A percentile compares a stretch with the other conserved stretches of the same genome.
These are phyloP conservation scores for Pseudocercospora eumusae DNA, from an alignment of 2,329 filamentous ascomycete species.

Conservation along the genomic window DNA sequence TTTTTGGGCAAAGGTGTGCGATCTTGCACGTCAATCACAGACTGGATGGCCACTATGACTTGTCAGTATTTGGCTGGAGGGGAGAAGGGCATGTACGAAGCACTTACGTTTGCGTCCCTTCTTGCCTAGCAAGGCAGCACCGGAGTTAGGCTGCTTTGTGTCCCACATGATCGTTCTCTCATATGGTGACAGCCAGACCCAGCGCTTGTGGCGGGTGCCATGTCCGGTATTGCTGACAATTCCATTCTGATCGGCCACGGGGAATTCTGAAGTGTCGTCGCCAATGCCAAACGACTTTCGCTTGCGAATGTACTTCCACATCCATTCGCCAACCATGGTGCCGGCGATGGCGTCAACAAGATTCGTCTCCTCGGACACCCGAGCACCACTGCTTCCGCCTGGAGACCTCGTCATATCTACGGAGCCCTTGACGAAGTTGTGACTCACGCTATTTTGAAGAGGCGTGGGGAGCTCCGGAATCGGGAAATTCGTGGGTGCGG, in stretches of 20 bases:
- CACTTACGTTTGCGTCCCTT: constrained; percentile 88
- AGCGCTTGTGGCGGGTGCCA: constrained; percentile 81
- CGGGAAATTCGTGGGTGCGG: constrained; percentile 37
- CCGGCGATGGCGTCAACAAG: constrained; percentile 97
- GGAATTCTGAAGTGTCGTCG: constrained; percentile 52
- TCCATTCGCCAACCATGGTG: constrained; percentile 98
- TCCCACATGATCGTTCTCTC: constrained; percentile 97
- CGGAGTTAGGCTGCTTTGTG: constrained; percentile 90
- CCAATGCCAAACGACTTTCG: constrained; percentile 86
- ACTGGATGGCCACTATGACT: constrained; percentile 81
- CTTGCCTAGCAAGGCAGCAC: constrained; percentile 87
- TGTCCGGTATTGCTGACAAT: constrained; percentile 65
- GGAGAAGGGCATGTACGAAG: constrained; percentile 3
- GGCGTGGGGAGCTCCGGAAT: constrained; percentile 40
- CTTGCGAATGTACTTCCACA: constrained; percentile 86
- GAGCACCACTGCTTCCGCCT: constrained; percentile 20
- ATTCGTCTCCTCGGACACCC: constrained; percentile 50
- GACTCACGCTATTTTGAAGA: constrained; percentile 27
- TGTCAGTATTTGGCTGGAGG: constrained; percentile 14
- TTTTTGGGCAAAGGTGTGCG: constrained; percentile 79
- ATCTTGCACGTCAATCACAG: constrained; percentile 94
- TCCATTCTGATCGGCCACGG: constrained; percentile 57
- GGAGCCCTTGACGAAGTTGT: constrained; percentile 30
- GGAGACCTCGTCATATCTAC: constrained; percentile 28
- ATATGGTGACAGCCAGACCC: constrained; percentile 98